A percentile compares a stretch with the other conserved stretches of the same genome.
Evolutionary conservation across 2,329 filamentous ascomycete species (phyloP).

Genomic region (Colletotrichum viniferum): DNA sequence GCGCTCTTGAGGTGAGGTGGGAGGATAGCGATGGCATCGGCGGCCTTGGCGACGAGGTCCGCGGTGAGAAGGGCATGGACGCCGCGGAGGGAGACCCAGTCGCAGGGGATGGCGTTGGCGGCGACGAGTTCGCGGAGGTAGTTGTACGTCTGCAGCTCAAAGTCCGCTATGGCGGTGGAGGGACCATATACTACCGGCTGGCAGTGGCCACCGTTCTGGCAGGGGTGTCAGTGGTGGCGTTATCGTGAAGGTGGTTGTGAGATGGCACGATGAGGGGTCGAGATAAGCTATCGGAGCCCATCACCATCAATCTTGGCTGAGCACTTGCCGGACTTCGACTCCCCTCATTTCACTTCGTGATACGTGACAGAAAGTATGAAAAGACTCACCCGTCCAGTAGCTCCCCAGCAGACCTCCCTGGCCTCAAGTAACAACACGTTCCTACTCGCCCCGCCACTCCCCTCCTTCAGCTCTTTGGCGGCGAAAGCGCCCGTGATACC

Average conservation of each 20-base stretch:
- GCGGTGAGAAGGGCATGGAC: constrained; percentile 67
- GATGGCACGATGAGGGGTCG: background rate
- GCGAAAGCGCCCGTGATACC: constrained; percentile 79
- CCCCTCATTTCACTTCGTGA: background rate
- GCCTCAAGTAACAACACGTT: constrained; percentile 78
- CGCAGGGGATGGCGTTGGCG: constrained; percentile 66
- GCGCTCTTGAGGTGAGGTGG: constrained; percentile 62
- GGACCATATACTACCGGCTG: constrained; percentile 72
- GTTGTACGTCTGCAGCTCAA: constrained; percentile 73
- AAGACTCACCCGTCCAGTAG: constrained; percentile 75
- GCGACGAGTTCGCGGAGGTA: constrained; percentile 63
- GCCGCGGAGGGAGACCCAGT: constrained; percentile 68
- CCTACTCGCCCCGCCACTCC: constrained; percentile 39
- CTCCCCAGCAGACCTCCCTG: constrained; percentile 80
- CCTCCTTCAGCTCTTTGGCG: constrained; percentile 63
- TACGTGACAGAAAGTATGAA: background rate
- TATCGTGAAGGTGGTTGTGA: background rate
- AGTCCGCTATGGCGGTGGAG: constrained; percentile 65
- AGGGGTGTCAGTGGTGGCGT: background rate
- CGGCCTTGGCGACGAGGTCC: constrained; percentile 57
- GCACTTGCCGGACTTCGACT: background rate
- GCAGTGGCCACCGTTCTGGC: constrained; percentile 73
- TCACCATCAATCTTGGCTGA: background rate
- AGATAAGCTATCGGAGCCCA: background rate
- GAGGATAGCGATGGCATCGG: constrained; percentile 55